Conservation (phyloP, 1,284 basidiomycete genomes). For the Trichosporon asahii region DNA sequence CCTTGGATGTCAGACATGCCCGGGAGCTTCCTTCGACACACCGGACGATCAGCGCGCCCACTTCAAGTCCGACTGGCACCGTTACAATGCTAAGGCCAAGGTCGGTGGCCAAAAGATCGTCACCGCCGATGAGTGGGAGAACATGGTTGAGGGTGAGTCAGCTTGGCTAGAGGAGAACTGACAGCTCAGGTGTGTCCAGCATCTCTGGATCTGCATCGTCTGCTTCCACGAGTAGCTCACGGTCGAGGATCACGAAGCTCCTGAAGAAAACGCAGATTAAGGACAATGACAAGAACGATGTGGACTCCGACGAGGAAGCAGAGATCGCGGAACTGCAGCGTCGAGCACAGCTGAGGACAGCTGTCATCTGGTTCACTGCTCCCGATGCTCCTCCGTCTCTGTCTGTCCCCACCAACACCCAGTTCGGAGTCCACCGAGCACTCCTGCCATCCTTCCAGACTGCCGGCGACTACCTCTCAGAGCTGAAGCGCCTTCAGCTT, state of each 20-base stretch:
- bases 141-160: slow-evolving; percentile 73
- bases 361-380: slow-evolving; percentile 83
- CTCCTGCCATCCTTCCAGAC: slow-evolving; percentile 61
- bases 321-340: slow-evolving; percentile 46
- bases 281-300: slow-evolving; percentile 41
- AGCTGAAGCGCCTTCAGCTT: slow-evolving; percentile 66
- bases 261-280: slow-evolving; percentile 55
- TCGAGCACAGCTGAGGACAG: slow-evolving; percentile 61
- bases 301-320: slow-evolving; percentile 45
- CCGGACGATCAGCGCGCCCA: slow-evolving; percentile 81
- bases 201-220: slow-evolving; percentile 81
- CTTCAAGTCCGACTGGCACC: slow-evolving; percentile 95
- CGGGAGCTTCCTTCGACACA: slow-evolving; percentile 65
- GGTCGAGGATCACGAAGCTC: slow-evolving; percentile 58
- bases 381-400: slow-evolving; percentile 47
- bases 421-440: slow-evolving; percentile 82
- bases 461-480: slow-evolving; percentile 47
- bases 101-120: slow-evolving; percentile 61
- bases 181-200: slow-evolving; percentile 69
- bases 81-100: slow-evolving; percentile 88
- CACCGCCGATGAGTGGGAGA: slow-evolving; percentile 66
- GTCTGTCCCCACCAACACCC: slow-evolving; percentile 60
- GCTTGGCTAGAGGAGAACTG: too few species aligned
- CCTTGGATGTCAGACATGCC: slow-evolving; percentile 70
- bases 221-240: slow-evolving; percentile 56